These are phyloP conservation scores for Apiotrichum sp. DNA, from an alignment of 1,284 basidiomycete genomes.

Conservation along the genomic window DNA sequence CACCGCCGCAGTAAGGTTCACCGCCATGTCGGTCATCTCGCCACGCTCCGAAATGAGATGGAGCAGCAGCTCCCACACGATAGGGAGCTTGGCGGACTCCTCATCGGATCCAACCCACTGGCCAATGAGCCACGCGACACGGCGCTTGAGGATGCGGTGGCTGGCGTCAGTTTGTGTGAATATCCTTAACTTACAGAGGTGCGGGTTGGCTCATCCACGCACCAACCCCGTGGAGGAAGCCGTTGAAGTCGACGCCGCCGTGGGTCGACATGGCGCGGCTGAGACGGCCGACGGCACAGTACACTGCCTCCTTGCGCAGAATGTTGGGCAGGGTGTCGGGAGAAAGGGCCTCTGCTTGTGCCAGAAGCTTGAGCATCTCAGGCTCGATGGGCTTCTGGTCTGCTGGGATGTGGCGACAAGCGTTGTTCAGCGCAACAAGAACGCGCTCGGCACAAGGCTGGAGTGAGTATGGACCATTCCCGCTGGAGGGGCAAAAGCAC, in stretches of 20 bases:
- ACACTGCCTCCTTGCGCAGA: conserved; percentile 76
- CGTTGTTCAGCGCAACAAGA: conserved; percentile 66
- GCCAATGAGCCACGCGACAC: conserved; percentile 83
- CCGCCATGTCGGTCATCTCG: conserved; percentile 67
- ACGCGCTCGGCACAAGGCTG: conserved; percentile 76
- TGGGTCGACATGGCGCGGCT: conserved; percentile 54
- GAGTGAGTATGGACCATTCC: no score
- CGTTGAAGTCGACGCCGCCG: conserved; percentile 39
- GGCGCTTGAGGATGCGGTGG: conserved; percentile 77
- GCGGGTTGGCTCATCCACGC: conserved; percentile 32
- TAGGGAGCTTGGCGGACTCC: conserved; percentile 57
- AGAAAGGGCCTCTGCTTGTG: conserved; percentile 49
- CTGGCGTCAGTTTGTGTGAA: conserved; percentile 45
- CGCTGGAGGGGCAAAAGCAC: no score
- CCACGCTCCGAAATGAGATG: conserved; percentile 65
- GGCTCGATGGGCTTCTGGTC: conserved; percentile 56
- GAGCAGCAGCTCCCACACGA: conserved; percentile 71
- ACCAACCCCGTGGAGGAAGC: conserved; percentile 27
- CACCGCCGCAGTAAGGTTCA: conserved; percentile 70
- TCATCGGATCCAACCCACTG: conserved; percentile 65
- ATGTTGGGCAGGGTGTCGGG: conserved; percentile 58
- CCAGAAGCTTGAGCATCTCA: conserved; percentile 58
- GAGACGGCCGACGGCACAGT: conserved; percentile 80
- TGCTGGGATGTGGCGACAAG: conserved; percentile 58
- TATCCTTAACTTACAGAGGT: no score